Conservation (phyloP, 2,329 filamentous ascomycete genomes). For the Fusarium sp. region DNA sequence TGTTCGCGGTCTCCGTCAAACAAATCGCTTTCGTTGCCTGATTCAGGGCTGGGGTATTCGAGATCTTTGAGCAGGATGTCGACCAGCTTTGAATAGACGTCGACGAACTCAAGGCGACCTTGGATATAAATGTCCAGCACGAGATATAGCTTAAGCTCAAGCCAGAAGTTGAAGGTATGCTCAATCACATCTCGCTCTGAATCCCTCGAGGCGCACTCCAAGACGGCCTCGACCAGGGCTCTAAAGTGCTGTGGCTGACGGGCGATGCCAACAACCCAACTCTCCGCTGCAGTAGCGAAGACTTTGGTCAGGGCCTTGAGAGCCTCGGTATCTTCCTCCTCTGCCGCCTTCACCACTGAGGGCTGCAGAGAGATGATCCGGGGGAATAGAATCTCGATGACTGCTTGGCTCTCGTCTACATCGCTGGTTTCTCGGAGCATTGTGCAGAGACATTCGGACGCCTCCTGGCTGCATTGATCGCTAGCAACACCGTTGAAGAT, state of each 20-base stretch:
- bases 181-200: conserved; percentile 92
- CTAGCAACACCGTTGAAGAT: conserved; percentile 84
- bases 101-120: conserved; percentile 81
- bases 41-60: conserved; percentile 85
- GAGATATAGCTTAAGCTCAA: conserved; percentile 96
- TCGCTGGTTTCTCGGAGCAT: conserved; percentile 94
- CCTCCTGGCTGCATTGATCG: conserved; percentile 86
- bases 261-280: conserved; percentile 94
- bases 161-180: conserved; percentile 98
- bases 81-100: conserved; percentile 90
- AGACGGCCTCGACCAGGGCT: conserved; percentile 86
- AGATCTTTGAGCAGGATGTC: conserved; percentile 94
- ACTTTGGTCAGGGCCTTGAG: conserved; percentile 92
- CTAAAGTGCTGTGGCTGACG: conserved; percentile 87
- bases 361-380: conserved; percentile 83
- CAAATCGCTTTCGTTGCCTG: conserved; percentile 82
- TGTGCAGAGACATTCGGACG: conserved; percentile 92
- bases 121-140: conserved; percentile 91
- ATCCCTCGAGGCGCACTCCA: conserved; percentile 93
- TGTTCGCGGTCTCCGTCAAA: conserved; percentile 97
- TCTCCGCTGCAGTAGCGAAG: conserved; percentile 92
- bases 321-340: conserved; percentile 86
- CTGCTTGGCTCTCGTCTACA: conserved; percentile 88
- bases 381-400: conserved; percentile 88
- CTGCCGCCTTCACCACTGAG: conserved; percentile 81